phyloP scores from a whole-genome alignment of 2,329 filamentous ascomycete genomes.

The Pseudopithomyces maydicus region DNA sequence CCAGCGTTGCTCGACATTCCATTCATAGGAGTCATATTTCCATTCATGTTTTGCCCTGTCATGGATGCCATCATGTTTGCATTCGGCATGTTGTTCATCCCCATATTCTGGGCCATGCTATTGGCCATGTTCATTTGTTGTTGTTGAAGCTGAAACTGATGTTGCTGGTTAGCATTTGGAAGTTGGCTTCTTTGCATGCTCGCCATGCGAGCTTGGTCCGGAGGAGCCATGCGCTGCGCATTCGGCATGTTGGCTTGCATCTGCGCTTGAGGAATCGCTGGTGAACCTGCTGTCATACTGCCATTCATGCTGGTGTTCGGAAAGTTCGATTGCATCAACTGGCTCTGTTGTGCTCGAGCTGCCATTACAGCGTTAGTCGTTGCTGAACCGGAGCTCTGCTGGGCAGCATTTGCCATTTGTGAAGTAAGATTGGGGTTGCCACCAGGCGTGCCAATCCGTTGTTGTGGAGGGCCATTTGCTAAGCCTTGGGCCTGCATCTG shows the following conservation, averaged over 20 bases:
- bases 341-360: slow-evolving; percentile 38
- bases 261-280: slow-evolving; percentile 71
- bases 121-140: slow-evolving; percentile 45
- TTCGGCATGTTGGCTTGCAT: slow-evolving; percentile 64
- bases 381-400: slow-evolving; percentile 34
- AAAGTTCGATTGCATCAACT: slow-evolving; percentile 55
- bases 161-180: slow-evolving; percentile 36
- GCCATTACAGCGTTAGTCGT: slow-evolving; percentile 36
- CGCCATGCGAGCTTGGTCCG: slow-evolving; percentile 45
- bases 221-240: slow-evolving; percentile 62
- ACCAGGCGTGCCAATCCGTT: slow-evolving; percentile 49
- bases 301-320: slow-evolving; percentile 55
- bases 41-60: slow-evolving; percentile 35
- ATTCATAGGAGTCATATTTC: slow-evolving; percentile 43
- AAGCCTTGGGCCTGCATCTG: slow-evolving; percentile 45
- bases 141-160: slow-evolving; percentile 44
- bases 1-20: slow-evolving; percentile 40
- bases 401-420: slow-evolving; percentile 37
- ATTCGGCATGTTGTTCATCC: slow-evolving; percentile 42
- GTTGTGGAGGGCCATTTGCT: slow-evolving; percentile 44
- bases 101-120: slow-evolving; percentile 37
- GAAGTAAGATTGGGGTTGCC: slow-evolving; percentile 32
- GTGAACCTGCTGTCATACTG: slow-evolving; percentile 57
- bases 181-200: slow-evolving; percentile 45
- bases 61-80: slow-evolving; percentile 41